These are phyloP conservation scores for Schizopora paradoxa DNA, from an alignment of 1,284 basidiomycete species.

Conservation along the genomic window DNA sequence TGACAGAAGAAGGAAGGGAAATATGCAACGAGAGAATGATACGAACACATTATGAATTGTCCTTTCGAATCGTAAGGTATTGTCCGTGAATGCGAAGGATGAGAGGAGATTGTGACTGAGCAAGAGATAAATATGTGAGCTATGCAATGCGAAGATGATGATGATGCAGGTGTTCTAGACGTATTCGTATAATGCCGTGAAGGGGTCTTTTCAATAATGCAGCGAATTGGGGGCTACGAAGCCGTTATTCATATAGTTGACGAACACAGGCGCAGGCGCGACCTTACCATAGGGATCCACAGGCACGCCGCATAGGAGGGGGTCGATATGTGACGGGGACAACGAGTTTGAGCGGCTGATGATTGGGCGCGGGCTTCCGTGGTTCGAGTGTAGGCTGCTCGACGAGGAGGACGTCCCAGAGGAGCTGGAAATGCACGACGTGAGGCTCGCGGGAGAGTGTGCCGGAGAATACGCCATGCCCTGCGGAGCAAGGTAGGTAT, in stretches of 20 bases:
- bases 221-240: neutral
- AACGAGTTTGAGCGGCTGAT: constrained; percentile 6
- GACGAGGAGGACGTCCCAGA: constrained; percentile 6
- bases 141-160: neutral
- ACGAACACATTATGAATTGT: no score
- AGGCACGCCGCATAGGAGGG: no score
- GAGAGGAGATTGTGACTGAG: neutral
- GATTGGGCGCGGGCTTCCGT: constrained; percentile 9
- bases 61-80: neutral
- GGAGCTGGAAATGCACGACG: constrained; percentile 5
- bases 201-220: neutral
- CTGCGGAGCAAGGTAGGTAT: neutral
- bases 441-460: constrained; percentile 1
- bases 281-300: no score
- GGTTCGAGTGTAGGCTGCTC: constrained; percentile 8
- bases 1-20: no score
- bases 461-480: constrained; percentile 5
- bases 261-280: no score
- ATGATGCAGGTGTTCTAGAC: neutral
- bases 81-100: neutral
- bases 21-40: no score
- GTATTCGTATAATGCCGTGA: neutral
- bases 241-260: no score
- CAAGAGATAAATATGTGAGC: neutral
- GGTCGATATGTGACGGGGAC: constrained; percentile 2